These are phyloP conservation scores for Cynanchum wilfordii DNA, from an alignment of 257 asterid species.

Conservation along the genomic window DNA sequence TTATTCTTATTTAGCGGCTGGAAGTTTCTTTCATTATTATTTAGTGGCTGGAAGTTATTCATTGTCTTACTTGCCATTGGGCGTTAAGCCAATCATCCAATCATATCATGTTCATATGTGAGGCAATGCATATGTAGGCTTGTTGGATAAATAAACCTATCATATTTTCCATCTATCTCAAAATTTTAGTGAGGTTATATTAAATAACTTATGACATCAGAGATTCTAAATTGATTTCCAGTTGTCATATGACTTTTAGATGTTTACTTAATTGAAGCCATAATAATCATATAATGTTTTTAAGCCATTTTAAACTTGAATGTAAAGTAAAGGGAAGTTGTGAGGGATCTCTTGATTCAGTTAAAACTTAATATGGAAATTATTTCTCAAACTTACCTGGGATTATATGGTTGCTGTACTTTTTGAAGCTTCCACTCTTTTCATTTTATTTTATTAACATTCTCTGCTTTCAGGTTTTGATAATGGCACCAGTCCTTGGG, in stretches of 20 bases:
- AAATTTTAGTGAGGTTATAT: background rate
- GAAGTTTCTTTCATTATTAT: constrained; percentile 12
- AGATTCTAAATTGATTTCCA: background rate
- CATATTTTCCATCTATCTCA: background rate
- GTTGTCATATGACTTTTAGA: too few relatives aligned
- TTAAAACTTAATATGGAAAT: background rate
- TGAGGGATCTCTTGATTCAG: background rate
- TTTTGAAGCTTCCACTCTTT: constrained; percentile 8
- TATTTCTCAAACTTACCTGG: background rate
- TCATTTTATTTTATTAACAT: constrained; percentile 13
- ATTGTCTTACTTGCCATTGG: background rate
- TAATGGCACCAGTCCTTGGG: constrained; percentile 68
- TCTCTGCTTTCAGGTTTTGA: constrained; percentile 57
- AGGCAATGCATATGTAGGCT: background rate
- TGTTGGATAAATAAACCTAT: background rate
- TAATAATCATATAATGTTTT: background rate
- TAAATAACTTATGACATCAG: background rate
- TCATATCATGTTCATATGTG: background rate
- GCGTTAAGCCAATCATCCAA: background rate
- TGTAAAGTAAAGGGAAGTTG: background rate
- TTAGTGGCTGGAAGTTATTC: background rate
- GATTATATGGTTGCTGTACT: background rate
- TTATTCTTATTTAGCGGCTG: constrained; percentile 11
- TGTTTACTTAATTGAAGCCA: background rate
- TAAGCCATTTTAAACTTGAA: background rate